Evolutionary conservation across 306 rosid species (phyloP).

Genomic region (Vicia sativa): DNA sequence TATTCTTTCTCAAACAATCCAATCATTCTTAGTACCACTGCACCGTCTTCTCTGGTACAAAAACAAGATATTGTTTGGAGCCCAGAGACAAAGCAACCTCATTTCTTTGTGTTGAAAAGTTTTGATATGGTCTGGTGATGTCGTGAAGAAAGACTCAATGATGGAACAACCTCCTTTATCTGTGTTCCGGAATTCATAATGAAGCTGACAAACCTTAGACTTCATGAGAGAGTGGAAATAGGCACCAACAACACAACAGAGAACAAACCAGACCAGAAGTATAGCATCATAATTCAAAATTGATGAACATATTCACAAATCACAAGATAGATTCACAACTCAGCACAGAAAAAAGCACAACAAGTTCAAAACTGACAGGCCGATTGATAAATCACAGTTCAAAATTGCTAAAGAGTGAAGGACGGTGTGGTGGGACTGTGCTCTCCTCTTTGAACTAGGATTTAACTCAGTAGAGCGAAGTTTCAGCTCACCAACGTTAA

Average conservation of each 20-base stretch:
- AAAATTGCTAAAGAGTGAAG: conserved; percentile 4
- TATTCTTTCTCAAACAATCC: background rate
- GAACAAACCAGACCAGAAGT: too few relatives aligned
- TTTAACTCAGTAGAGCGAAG: background rate
- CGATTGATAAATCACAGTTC: background rate
- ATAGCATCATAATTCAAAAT: too few relatives aligned
- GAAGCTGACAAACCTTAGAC: background rate
- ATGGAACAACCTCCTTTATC: background rate
- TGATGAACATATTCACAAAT: too few relatives aligned
- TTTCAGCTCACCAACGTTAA: background rate
- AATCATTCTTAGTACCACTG: background rate
- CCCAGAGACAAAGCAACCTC: background rate
- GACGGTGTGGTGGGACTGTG: background rate
- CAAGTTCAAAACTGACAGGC: background rate
- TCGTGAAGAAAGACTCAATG: background rate
- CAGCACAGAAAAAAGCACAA: too few relatives aligned
- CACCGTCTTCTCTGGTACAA: background rate
- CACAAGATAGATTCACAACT: too few relatives aligned
- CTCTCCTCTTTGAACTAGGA: background rate
- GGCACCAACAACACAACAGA: background rate
- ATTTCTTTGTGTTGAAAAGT: background rate
- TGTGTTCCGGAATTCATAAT: background rate
- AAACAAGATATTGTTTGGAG: background rate
- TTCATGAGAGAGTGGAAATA: background rate
- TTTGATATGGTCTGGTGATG: background rate